Conservation (phyloP, 1,139 yeast species). For the Eremothecium coryli region DNA sequence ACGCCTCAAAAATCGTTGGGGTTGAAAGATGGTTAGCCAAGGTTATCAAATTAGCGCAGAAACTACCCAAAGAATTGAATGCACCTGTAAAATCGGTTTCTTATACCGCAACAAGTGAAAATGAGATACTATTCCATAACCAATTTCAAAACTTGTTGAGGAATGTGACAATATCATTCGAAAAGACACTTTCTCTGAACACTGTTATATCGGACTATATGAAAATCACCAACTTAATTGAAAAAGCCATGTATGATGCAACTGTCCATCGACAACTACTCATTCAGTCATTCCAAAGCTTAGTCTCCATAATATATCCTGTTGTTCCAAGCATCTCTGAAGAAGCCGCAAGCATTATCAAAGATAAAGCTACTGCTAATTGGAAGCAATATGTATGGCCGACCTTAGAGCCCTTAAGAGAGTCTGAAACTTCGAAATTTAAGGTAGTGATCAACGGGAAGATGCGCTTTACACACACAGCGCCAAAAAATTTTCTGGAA, state of each 20-base stretch:
- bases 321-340: constrained; percentile 63
- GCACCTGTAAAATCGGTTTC: constrained; percentile 10
- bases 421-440: constrained; percentile 34
- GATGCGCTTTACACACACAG: constrained; percentile 42
- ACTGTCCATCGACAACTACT: constrained; percentile 31
- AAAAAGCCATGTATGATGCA: constrained; percentile 33
- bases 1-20: constrained; percentile 77
- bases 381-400: constrained; percentile 60
- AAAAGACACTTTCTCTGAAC: constrained; percentile 55
- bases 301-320: constrained; percentile 42
- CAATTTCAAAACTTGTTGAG: constrained; percentile 42
- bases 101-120: constrained; percentile 21
- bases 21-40: constrained; percentile 76
- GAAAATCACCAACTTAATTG: constrained; percentile 63
- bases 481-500: constrained; percentile 31
- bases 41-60: constrained; percentile 40
- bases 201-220: constrained; percentile 83
- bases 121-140: constrained; percentile 51
- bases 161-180: constrained; percentile 51
- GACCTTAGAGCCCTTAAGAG: constrained; percentile 31
- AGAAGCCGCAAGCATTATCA: constrained; percentile 63
- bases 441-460: constrained; percentile 66
- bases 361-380: constrained; percentile 23
- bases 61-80: constrained; percentile 13
- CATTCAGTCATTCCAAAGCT: constrained; percentile 40